Evolutionary conservation across 106 monocot genomes (phyloP).

Genomic region (Dendrobium chrysotoxum): DNA sequence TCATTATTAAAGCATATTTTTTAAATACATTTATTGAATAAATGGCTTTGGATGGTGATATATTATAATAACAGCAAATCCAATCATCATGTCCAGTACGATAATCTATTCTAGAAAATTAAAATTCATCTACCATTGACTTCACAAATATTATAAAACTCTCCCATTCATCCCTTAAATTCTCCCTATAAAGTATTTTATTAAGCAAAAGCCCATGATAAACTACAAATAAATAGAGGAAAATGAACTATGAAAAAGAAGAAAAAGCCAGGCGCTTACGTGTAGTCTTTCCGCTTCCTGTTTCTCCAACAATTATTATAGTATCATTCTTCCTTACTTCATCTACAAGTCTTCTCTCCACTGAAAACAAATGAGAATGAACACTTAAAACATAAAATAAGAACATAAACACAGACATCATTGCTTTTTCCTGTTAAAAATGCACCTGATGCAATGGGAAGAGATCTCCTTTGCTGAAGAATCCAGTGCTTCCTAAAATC

Average conservation of each 20-base stretch:
- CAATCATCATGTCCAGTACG: too few species aligned
- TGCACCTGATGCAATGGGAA: conserved; percentile 75
- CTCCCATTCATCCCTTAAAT: not conserved
- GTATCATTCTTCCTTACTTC: conserved; percentile 76
- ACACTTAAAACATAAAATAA: not conserved
- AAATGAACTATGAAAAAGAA: not conserved
- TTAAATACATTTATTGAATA: too few species aligned
- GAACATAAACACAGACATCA: not conserved
- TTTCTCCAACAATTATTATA: conserved; percentile 89
- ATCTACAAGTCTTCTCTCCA: conserved; percentile 66
- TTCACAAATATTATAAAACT: not conserved
- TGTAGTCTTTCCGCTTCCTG: conserved; percentile 96
- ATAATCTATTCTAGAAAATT: too few species aligned
- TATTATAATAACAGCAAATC: too few species aligned
- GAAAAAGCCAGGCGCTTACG: conserved; percentile 33
- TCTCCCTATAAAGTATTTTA: not conserved
- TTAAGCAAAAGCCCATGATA: not conserved
- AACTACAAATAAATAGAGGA: not conserved
- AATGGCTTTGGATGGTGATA: too few species aligned
- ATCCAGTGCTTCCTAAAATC: conserved; percentile 27
- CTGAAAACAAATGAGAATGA: conserved; percentile 20
- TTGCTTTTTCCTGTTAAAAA: not conserved
- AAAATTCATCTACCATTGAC: too few species aligned
- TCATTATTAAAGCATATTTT: too few species aligned
- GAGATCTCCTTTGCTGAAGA: conserved; percentile 51